Evolutionary conservation across 805 yeast species (phyloP).

Genomic region (Starmerella ratchasimensis): DNA sequence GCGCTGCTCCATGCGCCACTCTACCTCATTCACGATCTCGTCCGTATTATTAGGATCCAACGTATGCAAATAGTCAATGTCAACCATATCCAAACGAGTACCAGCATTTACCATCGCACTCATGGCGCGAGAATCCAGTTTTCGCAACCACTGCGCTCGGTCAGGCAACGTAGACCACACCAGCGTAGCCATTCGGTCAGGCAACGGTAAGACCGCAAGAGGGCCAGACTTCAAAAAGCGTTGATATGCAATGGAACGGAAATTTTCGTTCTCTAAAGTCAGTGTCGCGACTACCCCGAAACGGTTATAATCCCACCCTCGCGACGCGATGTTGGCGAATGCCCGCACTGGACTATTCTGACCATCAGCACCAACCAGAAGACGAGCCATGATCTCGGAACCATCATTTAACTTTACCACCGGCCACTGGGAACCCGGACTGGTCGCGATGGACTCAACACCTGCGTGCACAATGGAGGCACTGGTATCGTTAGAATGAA

Average conservation of each 20-base stretch:
- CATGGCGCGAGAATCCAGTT: slow-evolving; percentile 48
- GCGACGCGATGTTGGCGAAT: slow-evolving; percentile 64
- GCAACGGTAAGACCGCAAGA: slow-evolving; percentile 77
- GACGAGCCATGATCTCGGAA: slow-evolving; percentile 45
- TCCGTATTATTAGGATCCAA: slow-evolving; percentile 26
- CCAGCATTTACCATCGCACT: slow-evolving; percentile 71
- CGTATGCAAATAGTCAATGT: slow-evolving; percentile 54
- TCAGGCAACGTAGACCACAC: slow-evolving; percentile 89
- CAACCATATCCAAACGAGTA: slow-evolving; percentile 62
- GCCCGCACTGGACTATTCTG: slow-evolving; percentile 82
- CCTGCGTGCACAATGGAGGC: slow-evolving; percentile 30
- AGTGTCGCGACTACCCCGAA: slow-evolving; percentile 91
- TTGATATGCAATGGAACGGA: slow-evolving; percentile 75
- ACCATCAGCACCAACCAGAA: slow-evolving; percentile 93
- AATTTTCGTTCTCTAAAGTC: slow-evolving; percentile 58
- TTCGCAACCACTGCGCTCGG: slow-evolving; percentile 46
- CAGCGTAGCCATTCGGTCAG: slow-evolving; percentile 72
- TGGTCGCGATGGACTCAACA: slow-evolving; percentile 24
- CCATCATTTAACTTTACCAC: slow-evolving; percentile 56
- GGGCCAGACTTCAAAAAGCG: slow-evolving; percentile 87
- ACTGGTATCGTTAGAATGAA: slow-evolving; percentile 1
- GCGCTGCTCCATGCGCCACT: slow-evolving; percentile 48
- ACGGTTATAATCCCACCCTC: slow-evolving; percentile 84
- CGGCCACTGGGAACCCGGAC: slow-evolving; percentile 44
- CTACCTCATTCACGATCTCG: slow-evolving; percentile 49